Evolutionary conservation across 1,284 basidiomycete species (phyloP).

Genomic region (Marasmius tenuissimus): DNA sequence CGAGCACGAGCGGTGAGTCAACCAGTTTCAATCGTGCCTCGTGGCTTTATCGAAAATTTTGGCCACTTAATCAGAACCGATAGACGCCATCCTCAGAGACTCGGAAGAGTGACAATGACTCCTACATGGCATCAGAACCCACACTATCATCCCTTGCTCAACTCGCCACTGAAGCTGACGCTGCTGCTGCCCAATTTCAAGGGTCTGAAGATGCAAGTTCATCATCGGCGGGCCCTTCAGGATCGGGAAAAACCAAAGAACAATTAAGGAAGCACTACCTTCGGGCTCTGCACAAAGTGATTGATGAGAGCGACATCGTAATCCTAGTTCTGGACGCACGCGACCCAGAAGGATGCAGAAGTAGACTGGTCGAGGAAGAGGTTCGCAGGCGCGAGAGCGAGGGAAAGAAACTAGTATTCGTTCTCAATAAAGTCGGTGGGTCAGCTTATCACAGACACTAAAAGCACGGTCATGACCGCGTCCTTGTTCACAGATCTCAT

Average conservation of each 20-base stretch:
- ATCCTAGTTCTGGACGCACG: constrained; percentile 88
- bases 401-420: constrained; percentile 87
- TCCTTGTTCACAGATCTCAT: constrained; percentile 70
- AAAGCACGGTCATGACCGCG: background rate
- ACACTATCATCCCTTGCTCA: constrained; percentile 62
- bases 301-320: constrained; percentile 91
- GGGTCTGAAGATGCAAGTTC: constrained; percentile 31
- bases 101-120: constrained; percentile 50
- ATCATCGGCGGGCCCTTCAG: constrained; percentile 26
- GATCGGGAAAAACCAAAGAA: constrained; percentile 58
- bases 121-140: constrained; percentile 73
- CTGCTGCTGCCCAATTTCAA: constrained; percentile 18
- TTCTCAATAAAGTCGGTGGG: constrained; percentile 91
- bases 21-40: background rate
- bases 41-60: constrained; percentile 12
- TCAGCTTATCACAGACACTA: constrained; percentile 13
- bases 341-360: constrained; percentile 89
- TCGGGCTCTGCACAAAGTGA: constrained; percentile 84
- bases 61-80: background rate
- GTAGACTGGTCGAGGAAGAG: constrained; percentile 87
- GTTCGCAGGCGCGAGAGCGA: constrained; percentile 81
- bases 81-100: constrained; percentile 14
- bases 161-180: constrained; percentile 33
- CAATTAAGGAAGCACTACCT: constrained; percentile 70
- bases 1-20: constrained; percentile 35